Percentiles rank a stretch among this genome's conserved stretches.
Evolutionary conservation across 306 rosid species (phyloP).

Genomic region (Quercus mongolica): DNA sequence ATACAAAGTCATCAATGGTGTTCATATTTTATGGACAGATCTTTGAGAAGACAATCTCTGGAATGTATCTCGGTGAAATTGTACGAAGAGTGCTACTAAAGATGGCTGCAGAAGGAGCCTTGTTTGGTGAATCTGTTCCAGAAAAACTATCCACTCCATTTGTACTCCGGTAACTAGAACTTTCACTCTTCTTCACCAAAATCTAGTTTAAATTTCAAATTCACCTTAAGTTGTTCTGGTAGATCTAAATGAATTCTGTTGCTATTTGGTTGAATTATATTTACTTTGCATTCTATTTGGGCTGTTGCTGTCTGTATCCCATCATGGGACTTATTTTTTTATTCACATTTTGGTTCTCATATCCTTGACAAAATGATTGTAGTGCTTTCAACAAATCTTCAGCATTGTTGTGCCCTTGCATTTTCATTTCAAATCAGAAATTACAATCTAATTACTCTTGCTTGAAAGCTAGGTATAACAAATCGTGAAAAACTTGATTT

Average conservation of each 20-base stretch:
- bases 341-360: not conserved
- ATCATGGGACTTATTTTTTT: not conserved
- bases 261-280: not conserved
- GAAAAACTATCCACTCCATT: slow-evolving; percentile 62
- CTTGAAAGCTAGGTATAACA: not conserved
- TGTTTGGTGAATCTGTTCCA: slow-evolving; percentile 63
- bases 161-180: slow-evolving; percentile 46
- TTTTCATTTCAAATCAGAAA: not conserved
- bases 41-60: slow-evolving; percentile 90
- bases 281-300: not conserved
- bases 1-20: not conserved
- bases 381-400: not conserved
- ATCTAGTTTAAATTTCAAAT: not conserved
- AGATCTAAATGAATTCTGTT: not conserved
- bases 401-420: not conserved
- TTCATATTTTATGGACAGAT: slow-evolving; percentile 39
- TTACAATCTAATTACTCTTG: not conserved
- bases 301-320: not conserved
- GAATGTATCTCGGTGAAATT: slow-evolving; percentile 96
- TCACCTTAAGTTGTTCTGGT: not conserved
- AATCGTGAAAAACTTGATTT: not conserved
- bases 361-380: not conserved
- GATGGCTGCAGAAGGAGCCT: slow-evolving; percentile 54
- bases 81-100: slow-evolving; percentile 65
- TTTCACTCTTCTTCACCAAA: not conserved